Evolutionary conservation across 2,329 filamentous ascomycete species (phyloP).

Genomic region (Fusarium austroafricanum): DNA sequence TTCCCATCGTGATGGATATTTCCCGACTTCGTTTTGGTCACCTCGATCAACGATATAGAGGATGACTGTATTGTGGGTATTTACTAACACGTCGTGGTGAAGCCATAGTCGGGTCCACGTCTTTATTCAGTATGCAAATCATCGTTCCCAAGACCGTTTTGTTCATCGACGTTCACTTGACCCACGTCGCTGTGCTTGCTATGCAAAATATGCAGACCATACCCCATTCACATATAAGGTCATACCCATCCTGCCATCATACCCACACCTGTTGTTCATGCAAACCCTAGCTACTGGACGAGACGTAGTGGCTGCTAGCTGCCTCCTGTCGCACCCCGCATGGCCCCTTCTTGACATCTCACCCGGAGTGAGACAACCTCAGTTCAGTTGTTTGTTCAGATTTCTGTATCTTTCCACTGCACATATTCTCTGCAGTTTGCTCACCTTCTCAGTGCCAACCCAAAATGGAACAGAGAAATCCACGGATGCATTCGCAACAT

Average conservation of each 20-base stretch:
- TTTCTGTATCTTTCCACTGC: conserved; percentile 36
- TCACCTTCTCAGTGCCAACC: conserved; percentile 28
- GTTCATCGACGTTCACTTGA: conserved; percentile 27
- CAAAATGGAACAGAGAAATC: conserved; percentile 27
- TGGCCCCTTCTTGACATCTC: conserved; percentile 41
- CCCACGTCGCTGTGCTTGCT: conserved; percentile 34
- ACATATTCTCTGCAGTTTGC: conserved; percentile 33
- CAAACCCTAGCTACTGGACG: conserved; percentile 35
- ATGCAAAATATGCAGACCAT: conserved; percentile 33
- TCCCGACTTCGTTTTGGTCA: not conserved
- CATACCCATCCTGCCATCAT: conserved; percentile 29
- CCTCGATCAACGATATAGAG: not conserved
- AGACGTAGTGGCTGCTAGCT: conserved; percentile 31
- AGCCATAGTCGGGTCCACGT: not conserved
- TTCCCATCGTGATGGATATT: not conserved
- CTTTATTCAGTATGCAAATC: conserved; percentile 30
- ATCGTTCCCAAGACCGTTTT: conserved; percentile 28
- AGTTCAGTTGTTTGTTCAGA: conserved; percentile 31
- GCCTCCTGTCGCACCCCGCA: conserved; percentile 37
- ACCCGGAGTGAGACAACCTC: conserved; percentile 42
- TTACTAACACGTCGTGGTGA: not conserved
- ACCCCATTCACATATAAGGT: conserved; percentile 19
- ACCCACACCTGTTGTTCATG: conserved; percentile 38
- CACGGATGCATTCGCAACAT: conserved; percentile 50
- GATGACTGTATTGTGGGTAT: not conserved